A percentile compares a stretch with the other conserved stretches of the same genome.
Conservation (phyloP, 768 basidiomycete species). For the Boletus insuetus region DNA sequence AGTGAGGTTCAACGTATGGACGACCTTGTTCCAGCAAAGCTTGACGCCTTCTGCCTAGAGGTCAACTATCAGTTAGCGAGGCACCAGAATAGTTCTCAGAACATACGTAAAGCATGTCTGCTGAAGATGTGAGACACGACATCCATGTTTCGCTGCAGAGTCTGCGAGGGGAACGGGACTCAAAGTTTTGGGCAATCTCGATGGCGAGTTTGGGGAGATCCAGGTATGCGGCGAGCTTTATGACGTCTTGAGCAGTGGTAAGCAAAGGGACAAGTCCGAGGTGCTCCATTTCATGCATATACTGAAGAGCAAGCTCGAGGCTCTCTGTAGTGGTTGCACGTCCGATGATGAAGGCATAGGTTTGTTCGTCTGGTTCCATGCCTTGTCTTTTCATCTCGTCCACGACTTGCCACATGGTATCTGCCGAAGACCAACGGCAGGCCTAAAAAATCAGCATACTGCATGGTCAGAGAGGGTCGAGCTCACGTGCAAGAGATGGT, state of each 20-base stretch:
- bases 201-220: slow-evolving; percentile 66
- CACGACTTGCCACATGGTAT: slow-evolving; percentile 47
- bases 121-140: slow-evolving; percentile 61
- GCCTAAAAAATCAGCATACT: slow-evolving; percentile 39
- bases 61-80: neutral
- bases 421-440: slow-evolving; percentile 36
- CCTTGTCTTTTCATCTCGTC: slow-evolving; percentile 52
- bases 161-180: slow-evolving; percentile 50
- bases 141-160: slow-evolving; percentile 61
- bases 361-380: slow-evolving; percentile 49
- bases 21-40: slow-evolving; percentile 58
- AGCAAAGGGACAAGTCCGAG: slow-evolving; percentile 50
- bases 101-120: slow-evolving; percentile 67
- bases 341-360: slow-evolving; percentile 52
- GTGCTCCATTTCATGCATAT: slow-evolving; percentile 55
- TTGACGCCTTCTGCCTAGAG: slow-evolving; percentile 64
- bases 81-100: too few species aligned
- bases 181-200: slow-evolving; percentile 64
- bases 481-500: slow-evolving; percentile 58
- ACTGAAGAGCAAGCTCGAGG: slow-evolving; percentile 63
- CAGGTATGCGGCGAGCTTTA: slow-evolving; percentile 50
- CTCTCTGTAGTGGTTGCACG: slow-evolving; percentile 46
- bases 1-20: slow-evolving; percentile 47
- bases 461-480: neutral
- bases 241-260: slow-evolving; percentile 47